Base-by-base conservation (phyloP, 257 asterid genomes). In the Solanum commersonii region DNA sequence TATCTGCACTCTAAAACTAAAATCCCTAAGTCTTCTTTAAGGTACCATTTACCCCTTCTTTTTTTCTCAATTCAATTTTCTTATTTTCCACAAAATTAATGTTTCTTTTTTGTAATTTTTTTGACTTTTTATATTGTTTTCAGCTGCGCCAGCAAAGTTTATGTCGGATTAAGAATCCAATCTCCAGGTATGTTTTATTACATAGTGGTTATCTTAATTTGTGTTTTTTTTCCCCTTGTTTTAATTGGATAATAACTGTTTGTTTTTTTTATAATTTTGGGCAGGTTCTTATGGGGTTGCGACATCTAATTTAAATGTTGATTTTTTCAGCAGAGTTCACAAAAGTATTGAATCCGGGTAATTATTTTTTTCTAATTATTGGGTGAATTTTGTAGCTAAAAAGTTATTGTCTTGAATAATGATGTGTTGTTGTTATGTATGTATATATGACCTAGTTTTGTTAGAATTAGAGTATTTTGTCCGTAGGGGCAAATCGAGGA, bases 271-370 rank as follows among this genome's bases (percentile, higher is more conserved):
- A 4, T 10, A 70, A 79, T 85, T 40, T 88, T 70, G 14, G 68
- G 60, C 95, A 96, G 99, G 90, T 91, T 91, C 91, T 91, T 92
- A 23, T 87, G 98, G 96, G 84, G 44, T 87, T 76, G 94, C 89
- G 60, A 93, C 90, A 49, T 71, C 93, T 73, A 94, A 93, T 90
- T 82, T 90, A 85, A 95, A 94, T 91, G 95, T 92, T 86, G 95
- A 94, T 76, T 97, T 97, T 89, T 94, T 90, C 84, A 88, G 89
- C 77, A 94, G 82, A 87, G 98, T 94, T 87, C 91, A 93, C 91
- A 92, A 92, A 89, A 93, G 98, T 90, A 89, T 94, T 60, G 87
- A 92, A 22, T 91, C 92, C 95, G 91, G 99, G 99, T 97, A 92
- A 73, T 22, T 6, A 65, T 65, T 85, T 4, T 68, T 49, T 87